A percentile compares a stretch with the other conserved stretches of the same genome.
These are phyloP conservation scores for Chlorociboria aeruginascens DNA, from an alignment of 495 filamentous ascomycete species.

Conservation along the genomic window DNA sequence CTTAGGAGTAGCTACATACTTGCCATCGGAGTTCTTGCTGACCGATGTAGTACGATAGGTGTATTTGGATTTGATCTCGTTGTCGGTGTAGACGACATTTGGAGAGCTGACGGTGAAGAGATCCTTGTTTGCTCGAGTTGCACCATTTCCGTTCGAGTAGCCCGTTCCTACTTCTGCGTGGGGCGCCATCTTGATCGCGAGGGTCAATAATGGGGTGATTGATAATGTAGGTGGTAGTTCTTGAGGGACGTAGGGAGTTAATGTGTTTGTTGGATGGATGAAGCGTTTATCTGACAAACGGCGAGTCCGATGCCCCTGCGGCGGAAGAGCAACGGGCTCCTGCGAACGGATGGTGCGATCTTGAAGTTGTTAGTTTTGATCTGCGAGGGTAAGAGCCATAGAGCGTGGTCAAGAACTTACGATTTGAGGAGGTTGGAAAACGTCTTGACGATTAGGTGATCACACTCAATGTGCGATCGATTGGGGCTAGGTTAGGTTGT, in stretches of 20 bases:
- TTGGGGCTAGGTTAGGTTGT: too few relatives aligned
- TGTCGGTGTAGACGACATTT: conserved; percentile 81
- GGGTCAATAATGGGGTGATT: neutral
- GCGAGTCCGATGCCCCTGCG: conserved; percentile 75
- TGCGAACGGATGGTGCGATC: conserved; percentile 95
- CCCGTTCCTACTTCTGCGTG: conserved; percentile 70
- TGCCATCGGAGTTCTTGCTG: conserved; percentile 57
- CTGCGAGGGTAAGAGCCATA: neutral
- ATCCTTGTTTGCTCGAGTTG: conserved; percentile 30
- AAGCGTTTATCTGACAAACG: conserved; percentile 45
- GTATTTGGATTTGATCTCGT: conserved; percentile 81
- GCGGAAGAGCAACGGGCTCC: conserved; percentile 88
- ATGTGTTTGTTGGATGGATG: conserved; percentile 1
- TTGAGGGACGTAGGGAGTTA: conserved; percentile 2
- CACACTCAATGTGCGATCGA: conserved; percentile 15
- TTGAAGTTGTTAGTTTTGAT: conserved; percentile 19
- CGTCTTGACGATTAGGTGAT: conserved; percentile 52
- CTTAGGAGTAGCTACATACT: conserved; percentile 74
- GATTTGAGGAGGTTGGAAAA: conserved; percentile 87
- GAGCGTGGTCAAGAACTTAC: conserved; percentile 34
- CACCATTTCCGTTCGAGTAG: conserved; percentile 59
- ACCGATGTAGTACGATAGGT: conserved; percentile 90
- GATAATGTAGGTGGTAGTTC: conserved; percentile 18
- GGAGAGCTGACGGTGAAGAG: conserved; percentile 83
- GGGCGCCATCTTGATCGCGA: conserved; percentile 64